A percentile compares a stretch with the other conserved stretches of the same genome.
Conservation (phyloP, 2,329 filamentous ascomycete species). For the Herpotrichia juniperi region DNA sequence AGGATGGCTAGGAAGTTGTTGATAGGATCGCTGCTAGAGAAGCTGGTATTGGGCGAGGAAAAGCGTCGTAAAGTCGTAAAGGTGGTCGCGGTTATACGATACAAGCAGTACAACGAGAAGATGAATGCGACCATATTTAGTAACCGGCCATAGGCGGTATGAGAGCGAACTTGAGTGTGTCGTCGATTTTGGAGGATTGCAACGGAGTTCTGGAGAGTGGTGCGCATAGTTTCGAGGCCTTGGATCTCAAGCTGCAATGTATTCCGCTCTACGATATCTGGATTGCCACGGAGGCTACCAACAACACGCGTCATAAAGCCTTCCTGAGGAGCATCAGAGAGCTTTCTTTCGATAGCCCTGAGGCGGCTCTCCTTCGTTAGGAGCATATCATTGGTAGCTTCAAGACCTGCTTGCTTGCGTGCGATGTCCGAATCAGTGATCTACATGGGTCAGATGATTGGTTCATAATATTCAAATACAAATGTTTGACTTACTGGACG, state of each 20-base stretch:
- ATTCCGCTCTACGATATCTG: slow-evolving; percentile 59
- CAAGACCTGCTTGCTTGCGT: slow-evolving; percentile 78
- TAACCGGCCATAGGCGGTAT: slow-evolving; percentile 70
- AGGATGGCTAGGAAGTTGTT: slow-evolving; percentile 81
- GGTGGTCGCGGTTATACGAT: slow-evolving; percentile 76
- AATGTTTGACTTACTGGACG: slow-evolving; percentile 55
- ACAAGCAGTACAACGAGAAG: slow-evolving; percentile 84
- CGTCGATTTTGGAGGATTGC: slow-evolving; percentile 67
- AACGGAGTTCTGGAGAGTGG: slow-evolving; percentile 70
- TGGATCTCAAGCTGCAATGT: slow-evolving; percentile 75
- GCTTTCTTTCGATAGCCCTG: slow-evolving; percentile 71
- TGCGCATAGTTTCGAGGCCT: slow-evolving; percentile 80
- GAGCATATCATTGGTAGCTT: slow-evolving; percentile 81
- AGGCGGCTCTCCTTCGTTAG: slow-evolving; percentile 75
- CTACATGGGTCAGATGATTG: slow-evolving; percentile 32
- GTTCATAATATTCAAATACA: background rate
- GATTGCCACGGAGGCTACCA: slow-evolving; percentile 69
- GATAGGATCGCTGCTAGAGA: slow-evolving; percentile 79
- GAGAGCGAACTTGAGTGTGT: slow-evolving; percentile 68
- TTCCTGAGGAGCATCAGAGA: slow-evolving; percentile 52
- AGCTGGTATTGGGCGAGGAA: slow-evolving; percentile 56
- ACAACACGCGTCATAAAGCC: slow-evolving; percentile 78
- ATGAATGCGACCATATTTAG: slow-evolving; percentile 67
- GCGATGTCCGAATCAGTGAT: slow-evolving; percentile 75
- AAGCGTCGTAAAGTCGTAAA: slow-evolving; percentile 70